phyloP scores from a whole-genome alignment of 2,329 filamentous ascomycete species.

The Aspergillus brunneoviolaceus region DNA sequence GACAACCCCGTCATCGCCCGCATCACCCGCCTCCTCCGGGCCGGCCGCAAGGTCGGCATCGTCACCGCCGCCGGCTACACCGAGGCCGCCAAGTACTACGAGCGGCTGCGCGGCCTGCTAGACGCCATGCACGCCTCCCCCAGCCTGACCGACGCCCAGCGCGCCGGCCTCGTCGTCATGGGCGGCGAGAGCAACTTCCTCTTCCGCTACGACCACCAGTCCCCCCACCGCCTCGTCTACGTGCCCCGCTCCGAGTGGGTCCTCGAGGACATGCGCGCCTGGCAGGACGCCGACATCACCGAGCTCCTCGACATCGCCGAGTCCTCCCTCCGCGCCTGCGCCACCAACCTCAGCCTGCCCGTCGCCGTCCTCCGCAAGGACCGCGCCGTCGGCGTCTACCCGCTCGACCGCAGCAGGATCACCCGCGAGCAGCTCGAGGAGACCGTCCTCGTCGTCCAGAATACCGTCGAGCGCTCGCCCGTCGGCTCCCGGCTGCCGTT shows the following conservation, averaged over 20 bases:
- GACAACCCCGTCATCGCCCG: conserved; percentile 74
- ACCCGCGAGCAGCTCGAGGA: conserved; percentile 89
- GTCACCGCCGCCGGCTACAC: conserved; percentile 97
- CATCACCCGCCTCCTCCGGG: conserved; percentile 68
- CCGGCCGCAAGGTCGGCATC: conserved; percentile 83
- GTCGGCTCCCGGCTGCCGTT: conserved; percentile 75
- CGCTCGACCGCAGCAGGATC: conserved; percentile 64
- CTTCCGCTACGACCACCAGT: conserved; percentile 70
- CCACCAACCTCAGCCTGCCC: conserved; percentile 74
- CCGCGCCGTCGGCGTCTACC: conserved; percentile 76
- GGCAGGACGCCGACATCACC: conserved; percentile 66
- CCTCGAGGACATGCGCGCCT: conserved; percentile 55
- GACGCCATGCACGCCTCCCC: conserved; percentile 69
- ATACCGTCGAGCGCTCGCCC: conserved; percentile 78
- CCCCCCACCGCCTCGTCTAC: conserved; percentile 66
- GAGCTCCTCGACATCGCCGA: conserved; percentile 87
- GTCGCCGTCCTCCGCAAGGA: conserved; percentile 84
- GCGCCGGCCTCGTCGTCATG: conserved; percentile 82
- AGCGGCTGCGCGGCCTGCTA: conserved; percentile 80
- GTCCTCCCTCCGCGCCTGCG: conserved; percentile 75
- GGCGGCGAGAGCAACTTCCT: conserved; percentile 96
- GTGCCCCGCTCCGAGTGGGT: conserved; percentile 61
- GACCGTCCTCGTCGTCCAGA: conserved; percentile 90
- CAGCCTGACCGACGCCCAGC: conserved; percentile 63
- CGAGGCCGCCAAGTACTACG: conserved; percentile 81